Conservation (phyloP, 257 asterid species). For the Plantago elongata region DNA sequence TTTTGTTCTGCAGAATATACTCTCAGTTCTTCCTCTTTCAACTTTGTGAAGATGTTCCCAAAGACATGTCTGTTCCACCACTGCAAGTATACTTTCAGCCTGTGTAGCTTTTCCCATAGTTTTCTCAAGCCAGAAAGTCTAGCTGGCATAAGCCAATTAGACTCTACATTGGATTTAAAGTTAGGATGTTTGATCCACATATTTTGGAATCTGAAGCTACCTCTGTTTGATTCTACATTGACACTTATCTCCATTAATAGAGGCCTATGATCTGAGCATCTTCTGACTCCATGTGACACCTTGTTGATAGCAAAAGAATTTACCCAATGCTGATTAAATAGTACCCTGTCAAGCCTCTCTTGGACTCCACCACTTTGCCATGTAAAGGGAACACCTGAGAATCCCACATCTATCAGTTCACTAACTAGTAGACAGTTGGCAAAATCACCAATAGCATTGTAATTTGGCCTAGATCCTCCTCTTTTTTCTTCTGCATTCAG, state of each 20-base stretch:
- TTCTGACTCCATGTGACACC: too few relatives aligned
- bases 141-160: neutral
- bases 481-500: neutral
- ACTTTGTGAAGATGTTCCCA: neutral
- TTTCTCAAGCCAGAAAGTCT: neutral
- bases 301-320: neutral
- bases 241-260: neutral
- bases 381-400: neutral
- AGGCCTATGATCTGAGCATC: too few relatives aligned
- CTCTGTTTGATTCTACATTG: neutral
- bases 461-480: neutral
- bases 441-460: neutral
- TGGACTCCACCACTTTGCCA: neutral
- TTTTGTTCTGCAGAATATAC: too few relatives aligned
- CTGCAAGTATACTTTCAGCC: neutral
- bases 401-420: neutral
- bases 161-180: neutral
- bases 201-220: neutral
- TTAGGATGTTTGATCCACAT: neutral
- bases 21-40: neutral
- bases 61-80: too few relatives aligned
- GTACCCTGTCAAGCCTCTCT: neutral
- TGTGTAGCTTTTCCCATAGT: neutral
- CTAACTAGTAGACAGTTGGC: neutral
- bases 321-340: neutral